These are phyloP conservation scores for Penicillium sp. DNA, from an alignment of 2,329 filamentous ascomycete species.

Conservation along the genomic window DNA sequence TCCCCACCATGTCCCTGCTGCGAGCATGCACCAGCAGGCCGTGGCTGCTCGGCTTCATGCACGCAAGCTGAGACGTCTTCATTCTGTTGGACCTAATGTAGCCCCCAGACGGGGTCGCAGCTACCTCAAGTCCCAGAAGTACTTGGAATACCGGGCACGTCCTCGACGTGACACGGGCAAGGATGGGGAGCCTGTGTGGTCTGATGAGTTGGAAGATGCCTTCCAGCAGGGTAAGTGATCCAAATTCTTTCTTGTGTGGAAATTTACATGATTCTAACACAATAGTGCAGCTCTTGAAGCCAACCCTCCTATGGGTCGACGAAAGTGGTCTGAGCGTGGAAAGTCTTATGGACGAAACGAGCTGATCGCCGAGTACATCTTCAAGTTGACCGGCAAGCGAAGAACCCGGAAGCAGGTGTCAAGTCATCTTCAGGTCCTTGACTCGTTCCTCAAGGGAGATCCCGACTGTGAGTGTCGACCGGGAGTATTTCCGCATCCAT, in stretches of 20 bases:
- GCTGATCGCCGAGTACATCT: slow-evolving; percentile 59
- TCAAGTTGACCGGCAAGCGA: slow-evolving; percentile 52
- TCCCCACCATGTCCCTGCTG: slow-evolving; percentile 26
- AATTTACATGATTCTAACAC: slow-evolving; percentile 11
- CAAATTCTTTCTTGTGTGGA: not conserved
- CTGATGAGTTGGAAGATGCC: slow-evolving; percentile 47
- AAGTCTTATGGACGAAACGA: slow-evolving; percentile 61
- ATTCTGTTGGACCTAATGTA: slow-evolving; percentile 31
- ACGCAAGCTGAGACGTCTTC: slow-evolving; percentile 36
- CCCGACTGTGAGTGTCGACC: slow-evolving; percentile 48
- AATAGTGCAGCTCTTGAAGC: slow-evolving; percentile 48
- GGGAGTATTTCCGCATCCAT: not conserved
- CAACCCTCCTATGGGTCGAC: slow-evolving; percentile 57
- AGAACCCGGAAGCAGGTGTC: slow-evolving; percentile 61
- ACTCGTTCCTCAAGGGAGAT: slow-evolving; percentile 54
- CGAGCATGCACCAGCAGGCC: slow-evolving; percentile 29
- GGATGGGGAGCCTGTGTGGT: slow-evolving; percentile 46
- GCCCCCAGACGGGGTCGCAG: slow-evolving; percentile 30
- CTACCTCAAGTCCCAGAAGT: slow-evolving; percentile 44
- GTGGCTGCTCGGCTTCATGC: slow-evolving; percentile 33
- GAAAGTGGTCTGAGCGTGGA: slow-evolving; percentile 52
- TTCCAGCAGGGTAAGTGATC: slow-evolving; percentile 45
- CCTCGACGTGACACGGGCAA: slow-evolving; percentile 45
- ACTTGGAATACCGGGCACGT: slow-evolving; percentile 44
- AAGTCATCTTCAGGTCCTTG: slow-evolving; percentile 63